Conservation (phyloP, 192 early-diverging fungal genomes). For the Fimicolochytrium jonesii region DNA sequence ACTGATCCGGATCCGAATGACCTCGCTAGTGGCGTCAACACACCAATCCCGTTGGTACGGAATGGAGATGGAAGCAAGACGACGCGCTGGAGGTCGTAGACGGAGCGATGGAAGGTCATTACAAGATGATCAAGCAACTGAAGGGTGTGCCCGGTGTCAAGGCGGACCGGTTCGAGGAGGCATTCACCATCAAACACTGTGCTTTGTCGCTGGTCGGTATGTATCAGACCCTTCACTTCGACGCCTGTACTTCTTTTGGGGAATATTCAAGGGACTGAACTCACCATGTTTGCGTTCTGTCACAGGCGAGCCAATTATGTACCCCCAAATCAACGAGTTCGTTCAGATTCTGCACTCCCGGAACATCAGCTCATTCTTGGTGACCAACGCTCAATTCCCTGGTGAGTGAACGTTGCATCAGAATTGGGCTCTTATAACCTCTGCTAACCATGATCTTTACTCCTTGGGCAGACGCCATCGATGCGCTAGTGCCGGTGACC, state of each 20-base stretch:
- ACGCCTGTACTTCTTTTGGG: too few species aligned
- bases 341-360: slow-evolving; percentile 61
- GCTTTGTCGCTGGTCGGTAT: slow-evolving; percentile 66
- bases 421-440: too few species aligned
- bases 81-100: slow-evolving; percentile 62
- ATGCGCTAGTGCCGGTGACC: slow-evolving; percentile 54
- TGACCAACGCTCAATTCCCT: slow-evolving; percentile 74
- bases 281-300: background rate
- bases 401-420: too few species aligned
- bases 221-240: too few species aligned
- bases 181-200: slow-evolving; percentile 57
- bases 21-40: slow-evolving; percentile 65
- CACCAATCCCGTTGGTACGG: slow-evolving; percentile 63
- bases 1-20: background rate
- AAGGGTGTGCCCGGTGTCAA: slow-evolving; percentile 73
- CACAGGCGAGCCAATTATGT: slow-evolving; percentile 45
- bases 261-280: too few species aligned
- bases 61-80: slow-evolving; percentile 72
- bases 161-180: slow-evolving; percentile 69
- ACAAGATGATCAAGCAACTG: slow-evolving; percentile 70
- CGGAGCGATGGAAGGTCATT: slow-evolving; percentile 65
- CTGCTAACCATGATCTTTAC: too few species aligned
- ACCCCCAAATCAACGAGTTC: slow-evolving; percentile 75
- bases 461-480: slow-evolving; percentile 14
- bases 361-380: slow-evolving; percentile 67